Conservation (phyloP, 371 early-diverging fungal genomes). For the Syncephalastrum racemosum region DNA sequence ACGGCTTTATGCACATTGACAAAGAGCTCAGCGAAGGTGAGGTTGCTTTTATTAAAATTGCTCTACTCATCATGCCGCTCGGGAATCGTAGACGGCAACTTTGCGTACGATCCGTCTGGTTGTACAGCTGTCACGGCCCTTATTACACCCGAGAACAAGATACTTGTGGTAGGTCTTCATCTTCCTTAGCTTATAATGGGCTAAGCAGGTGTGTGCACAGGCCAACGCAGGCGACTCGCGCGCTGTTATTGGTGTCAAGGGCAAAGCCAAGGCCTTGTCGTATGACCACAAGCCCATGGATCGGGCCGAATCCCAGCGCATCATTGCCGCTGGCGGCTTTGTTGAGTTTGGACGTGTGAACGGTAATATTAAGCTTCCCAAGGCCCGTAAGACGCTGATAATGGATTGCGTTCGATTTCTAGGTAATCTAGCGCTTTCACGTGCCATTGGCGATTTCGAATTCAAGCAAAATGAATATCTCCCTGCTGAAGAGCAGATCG, state of each 20-base stretch:
- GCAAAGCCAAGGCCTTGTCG: conserved; percentile 78
- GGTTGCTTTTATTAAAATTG: not conserved
- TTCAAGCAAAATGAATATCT: conserved; percentile 83
- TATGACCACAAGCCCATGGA: conserved; percentile 94
- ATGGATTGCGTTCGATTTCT: not conserved
- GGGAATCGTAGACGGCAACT: conserved; percentile 58
- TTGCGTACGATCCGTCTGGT: conserved; percentile 82
- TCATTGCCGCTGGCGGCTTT: conserved; percentile 90
- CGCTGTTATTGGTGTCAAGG: conserved; percentile 76
- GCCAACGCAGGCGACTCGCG: conserved; percentile 97
- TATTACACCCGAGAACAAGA: conserved; percentile 36
- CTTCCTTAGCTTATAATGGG: no score
- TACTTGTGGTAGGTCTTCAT: conserved; percentile 30
- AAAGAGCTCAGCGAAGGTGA: conserved; percentile 74
- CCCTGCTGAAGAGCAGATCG: conserved; percentile 85
- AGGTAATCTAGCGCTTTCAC: conserved; percentile 92
- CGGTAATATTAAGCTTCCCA: conserved; percentile 46
- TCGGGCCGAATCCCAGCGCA: conserved; percentile 78
- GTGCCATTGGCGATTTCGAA: conserved; percentile 98
- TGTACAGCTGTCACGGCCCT: conserved; percentile 86
- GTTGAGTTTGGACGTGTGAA: conserved; percentile 97
- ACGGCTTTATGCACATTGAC: conserved; percentile 84
- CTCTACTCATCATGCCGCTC: not conserved
- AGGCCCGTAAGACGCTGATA: not conserved
- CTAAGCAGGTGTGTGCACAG: conserved; percentile 22